These are phyloP conservation scores for Myriangium duriaei DNA, from an alignment of 2,329 filamentous ascomycete genomes.

Conservation along the genomic window DNA sequence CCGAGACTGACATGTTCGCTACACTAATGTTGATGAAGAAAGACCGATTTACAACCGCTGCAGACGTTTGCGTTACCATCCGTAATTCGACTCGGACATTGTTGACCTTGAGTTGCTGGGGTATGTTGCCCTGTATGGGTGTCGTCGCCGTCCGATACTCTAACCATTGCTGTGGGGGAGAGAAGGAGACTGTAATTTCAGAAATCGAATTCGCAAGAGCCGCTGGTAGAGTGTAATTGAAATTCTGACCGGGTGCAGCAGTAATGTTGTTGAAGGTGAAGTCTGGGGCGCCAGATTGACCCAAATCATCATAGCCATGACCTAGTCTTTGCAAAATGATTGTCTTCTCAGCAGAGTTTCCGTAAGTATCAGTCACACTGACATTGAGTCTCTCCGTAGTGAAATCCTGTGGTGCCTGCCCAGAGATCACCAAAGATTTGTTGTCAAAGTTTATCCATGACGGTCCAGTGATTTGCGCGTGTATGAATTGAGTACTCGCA, in stretches of 20 bases:
- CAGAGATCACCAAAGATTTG: constrained; percentile 48
- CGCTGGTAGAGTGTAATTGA: constrained; percentile 36
- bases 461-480: constrained; percentile 22
- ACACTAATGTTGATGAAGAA: constrained; percentile 30
- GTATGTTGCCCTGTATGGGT: constrained; percentile 38
- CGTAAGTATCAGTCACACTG: constrained; percentile 45
- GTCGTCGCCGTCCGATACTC: constrained; percentile 33
- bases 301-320: constrained; percentile 18
- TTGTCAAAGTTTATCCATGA: constrained; percentile 58
- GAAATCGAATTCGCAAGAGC: constrained; percentile 30
- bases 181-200: constrained; percentile 32
- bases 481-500: background rate
- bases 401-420: constrained; percentile 49
- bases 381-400: constrained; percentile 51
- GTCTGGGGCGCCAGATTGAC: background rate
- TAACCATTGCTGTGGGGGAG: constrained; percentile 35
- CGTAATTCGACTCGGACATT: constrained; percentile 32
- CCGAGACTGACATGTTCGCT: background rate
- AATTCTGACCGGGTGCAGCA: constrained; percentile 37
- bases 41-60: constrained; percentile 9
- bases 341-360: constrained; percentile 46
- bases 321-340: too few relatives aligned
- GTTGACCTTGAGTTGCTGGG: constrained; percentile 26
- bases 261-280: constrained; percentile 32
- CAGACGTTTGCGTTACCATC: constrained; percentile 21